Percentiles rank a stretch among this genome's conserved stretches.
These are phyloP conservation scores for Solanum phureja DNA, from an alignment of 257 asterid genomes.

Conservation along the genomic window DNA sequence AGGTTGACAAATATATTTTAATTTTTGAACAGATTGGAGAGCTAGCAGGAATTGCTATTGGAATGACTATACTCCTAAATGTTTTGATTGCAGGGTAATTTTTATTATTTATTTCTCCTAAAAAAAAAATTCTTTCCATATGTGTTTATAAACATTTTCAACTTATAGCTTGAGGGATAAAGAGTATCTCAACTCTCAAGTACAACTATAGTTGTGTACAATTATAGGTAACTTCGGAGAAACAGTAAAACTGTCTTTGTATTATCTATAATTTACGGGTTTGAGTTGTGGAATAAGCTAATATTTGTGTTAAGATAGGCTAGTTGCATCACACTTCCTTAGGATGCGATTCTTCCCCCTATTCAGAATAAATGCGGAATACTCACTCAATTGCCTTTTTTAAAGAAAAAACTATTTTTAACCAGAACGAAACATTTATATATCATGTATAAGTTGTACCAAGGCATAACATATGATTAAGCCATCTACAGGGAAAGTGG, in stretches of 20 bases:
- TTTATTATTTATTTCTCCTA: background rate
- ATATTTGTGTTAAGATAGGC: background rate
- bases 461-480: background rate
- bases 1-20: background rate
- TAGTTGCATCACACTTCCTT: background rate
- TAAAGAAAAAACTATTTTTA: too few relatives aligned
- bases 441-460: background rate
- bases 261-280: background rate
- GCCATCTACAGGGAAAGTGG: background rate
- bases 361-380: background rate
- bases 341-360: background rate
- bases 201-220: background rate
- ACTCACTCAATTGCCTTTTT: background rate
- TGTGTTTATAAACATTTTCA: background rate
- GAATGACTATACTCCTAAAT: conserved; percentile 51
- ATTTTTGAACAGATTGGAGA: conserved; percentile 42
- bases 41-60: conserved; percentile 67
- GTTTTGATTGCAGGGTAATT: background rate
- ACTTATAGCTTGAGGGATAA: background rate
- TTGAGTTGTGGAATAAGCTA: background rate
- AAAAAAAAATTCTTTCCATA: background rate
- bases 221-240: background rate
- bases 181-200: background rate
- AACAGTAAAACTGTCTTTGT: background rate
- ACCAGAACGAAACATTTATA: too few relatives aligned